These are phyloP conservation scores for Mycena alexandri DNA, from an alignment of 768 basidiomycete species.

Conservation along the genomic window DNA sequence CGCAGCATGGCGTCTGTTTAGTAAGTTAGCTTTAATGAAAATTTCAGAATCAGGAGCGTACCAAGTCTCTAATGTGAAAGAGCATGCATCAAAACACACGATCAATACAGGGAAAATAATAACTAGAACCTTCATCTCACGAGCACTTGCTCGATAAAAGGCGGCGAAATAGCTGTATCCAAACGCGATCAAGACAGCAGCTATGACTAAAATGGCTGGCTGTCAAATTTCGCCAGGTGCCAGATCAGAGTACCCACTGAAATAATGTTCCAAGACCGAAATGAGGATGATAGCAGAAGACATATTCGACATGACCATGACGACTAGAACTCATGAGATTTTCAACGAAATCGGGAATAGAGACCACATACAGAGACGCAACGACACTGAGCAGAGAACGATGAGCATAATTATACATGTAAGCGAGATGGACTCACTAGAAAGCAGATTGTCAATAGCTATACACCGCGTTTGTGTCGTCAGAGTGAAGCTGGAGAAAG, in stretches of 20 bases:
- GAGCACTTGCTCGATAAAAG: conserved; percentile 78
- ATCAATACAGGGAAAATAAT: background rate
- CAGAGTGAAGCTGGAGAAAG: background rate
- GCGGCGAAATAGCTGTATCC: conserved; percentile 75
- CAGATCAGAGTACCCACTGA: conserved; percentile 53
- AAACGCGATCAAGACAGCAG: conserved; percentile 63
- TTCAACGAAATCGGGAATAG: background rate
- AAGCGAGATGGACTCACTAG: conserved; percentile 52
- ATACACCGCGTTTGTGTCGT: conserved; percentile 13
- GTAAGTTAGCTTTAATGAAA: background rate
- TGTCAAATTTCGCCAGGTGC: background rate
- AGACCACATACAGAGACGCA: conserved; percentile 64
- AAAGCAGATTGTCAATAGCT: conserved; percentile 73
- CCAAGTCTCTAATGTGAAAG: conserved; percentile 46
- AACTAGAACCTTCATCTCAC: conserved; percentile 69
- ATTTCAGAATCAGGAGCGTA: conserved; percentile 25
- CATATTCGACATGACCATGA: conserved; percentile 63
- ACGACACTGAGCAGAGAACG: conserved; percentile 52
- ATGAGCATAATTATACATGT: background rate
- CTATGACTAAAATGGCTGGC: conserved; percentile 57
- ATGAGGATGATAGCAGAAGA: conserved; percentile 68
- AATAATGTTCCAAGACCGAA: conserved; percentile 70
- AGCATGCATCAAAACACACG: background rate
- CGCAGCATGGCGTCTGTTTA: conserved; percentile 75
- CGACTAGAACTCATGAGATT: conserved; percentile 49